Conservation (phyloP, 768 basidiomycete species). For the Boletus subparvulus region DNA sequence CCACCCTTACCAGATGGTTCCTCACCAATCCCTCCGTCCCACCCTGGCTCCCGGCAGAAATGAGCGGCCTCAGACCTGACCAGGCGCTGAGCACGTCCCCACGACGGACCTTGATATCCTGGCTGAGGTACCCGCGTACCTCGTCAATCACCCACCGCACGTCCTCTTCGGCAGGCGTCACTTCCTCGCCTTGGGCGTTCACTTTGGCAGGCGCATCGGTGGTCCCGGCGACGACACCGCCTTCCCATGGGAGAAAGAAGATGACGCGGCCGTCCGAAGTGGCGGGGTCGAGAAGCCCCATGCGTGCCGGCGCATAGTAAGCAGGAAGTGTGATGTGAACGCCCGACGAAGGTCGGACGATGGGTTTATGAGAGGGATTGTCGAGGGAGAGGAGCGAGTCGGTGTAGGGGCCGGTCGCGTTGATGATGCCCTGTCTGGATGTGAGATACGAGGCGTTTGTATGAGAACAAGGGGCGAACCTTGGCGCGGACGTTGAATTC, state of each 20-base stretch:
- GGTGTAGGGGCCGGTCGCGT: constrained; percentile 94
- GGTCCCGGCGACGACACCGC: constrained; percentile 95
- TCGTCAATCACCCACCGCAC: constrained; percentile 97
- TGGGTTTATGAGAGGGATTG: constrained; percentile 71
- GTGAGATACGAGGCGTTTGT: neutral
- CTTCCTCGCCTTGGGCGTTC: constrained; percentile 53
- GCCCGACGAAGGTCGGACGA: constrained; percentile 90
- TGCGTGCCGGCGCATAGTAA: constrained; percentile 92
- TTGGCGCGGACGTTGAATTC: constrained; percentile 82
- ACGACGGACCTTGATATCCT: constrained; percentile 90
- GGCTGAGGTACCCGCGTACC: constrained; percentile 81
- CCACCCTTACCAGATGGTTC: constrained; percentile 89
- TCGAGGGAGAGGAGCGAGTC: constrained; percentile 85
- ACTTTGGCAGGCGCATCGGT: constrained; percentile 84
- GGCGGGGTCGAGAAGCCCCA: constrained; percentile 94
- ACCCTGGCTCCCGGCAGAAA: constrained; percentile 71
- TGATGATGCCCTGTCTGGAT: constrained; percentile 73
- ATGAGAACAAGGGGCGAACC: constrained; percentile 35
- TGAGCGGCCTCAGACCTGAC: constrained; percentile 89
- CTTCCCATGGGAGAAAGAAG: constrained; percentile 99
- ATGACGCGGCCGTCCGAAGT: constrained; percentile 97
- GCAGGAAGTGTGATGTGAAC: constrained; percentile 96
- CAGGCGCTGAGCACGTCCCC: constrained; percentile 96
- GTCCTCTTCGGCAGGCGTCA: constrained; percentile 86
- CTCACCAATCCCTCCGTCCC: constrained; percentile 87